Base-by-base conservation (phyloP, 768 basidiomycete species). In the Galerina sulciceps region DNA sequence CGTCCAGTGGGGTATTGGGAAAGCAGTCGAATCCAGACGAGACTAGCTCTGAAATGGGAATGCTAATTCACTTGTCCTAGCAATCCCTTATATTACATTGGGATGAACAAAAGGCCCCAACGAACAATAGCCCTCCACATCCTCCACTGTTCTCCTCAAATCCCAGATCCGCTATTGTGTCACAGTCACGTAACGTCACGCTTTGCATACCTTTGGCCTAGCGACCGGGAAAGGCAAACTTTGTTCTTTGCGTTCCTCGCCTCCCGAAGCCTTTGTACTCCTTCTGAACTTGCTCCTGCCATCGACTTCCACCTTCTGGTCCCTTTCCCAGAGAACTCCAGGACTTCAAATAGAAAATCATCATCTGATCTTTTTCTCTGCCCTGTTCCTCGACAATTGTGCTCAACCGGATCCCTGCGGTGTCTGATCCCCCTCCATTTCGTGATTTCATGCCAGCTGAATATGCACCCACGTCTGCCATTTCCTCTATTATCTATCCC, bases 21-120 rank as follows among this genome's bases (percentile, higher is more conserved):
- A 47, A 41, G 42, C 20, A 53, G 35, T 36, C 23, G 55, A 57
- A 54, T 60, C 64, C 60, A 61, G 65, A 69, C 65, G 69, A 71
- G 69, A 67, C 70, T 73, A 69, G 69, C 71, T 72, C 71, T 69
- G 60, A 58, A 59, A 60, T 49, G 63, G 26, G 65, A 61, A 65
- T 66, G 60, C 26, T 17, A 23, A 36, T 14, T 15, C 53, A 36
- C 35, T 15, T 6, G 35, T 9, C 9, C 46, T 11, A 46, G 51
- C 58, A 35, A 59, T 52, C 62, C 26, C 57, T 70, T 72, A 69
- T 70, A 69, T 61, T 49, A 23, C 48, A 48, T 50, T 52, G 26
- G 40, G 50, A 58, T 22, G 55, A 55, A 63, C 59, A 60, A 60
- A 53, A 57, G 40, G 40, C 40, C 10, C 23, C 15, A n/a, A 34